Conservation (phyloP, 371 early-diverging fungal genomes). For the Actinomucor elegans region DNA sequence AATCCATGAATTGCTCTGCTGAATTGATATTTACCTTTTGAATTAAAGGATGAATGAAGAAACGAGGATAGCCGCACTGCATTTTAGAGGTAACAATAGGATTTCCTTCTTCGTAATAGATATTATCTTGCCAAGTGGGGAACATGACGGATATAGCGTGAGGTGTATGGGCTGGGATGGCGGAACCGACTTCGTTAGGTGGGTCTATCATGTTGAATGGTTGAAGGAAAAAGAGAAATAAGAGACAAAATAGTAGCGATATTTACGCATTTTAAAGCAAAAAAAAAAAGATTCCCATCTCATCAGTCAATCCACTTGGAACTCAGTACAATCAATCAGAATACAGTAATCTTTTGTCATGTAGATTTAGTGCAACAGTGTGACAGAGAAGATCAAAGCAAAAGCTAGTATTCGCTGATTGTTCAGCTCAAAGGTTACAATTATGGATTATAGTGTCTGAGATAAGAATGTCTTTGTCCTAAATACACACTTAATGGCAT, state of each 20-base stretch:
- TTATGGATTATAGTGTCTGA: too few species aligned
- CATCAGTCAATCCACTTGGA: constrained; percentile 1
- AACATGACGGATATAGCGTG: constrained; percentile 92
- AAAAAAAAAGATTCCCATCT: constrained; percentile 6
- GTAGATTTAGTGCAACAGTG: too few species aligned
- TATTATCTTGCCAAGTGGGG: constrained; percentile 90
- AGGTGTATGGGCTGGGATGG: constrained; percentile 74
- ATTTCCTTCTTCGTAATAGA: constrained; percentile 90
- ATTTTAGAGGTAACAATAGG: constrained; percentile 72
- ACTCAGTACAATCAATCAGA: constrained; percentile 9
- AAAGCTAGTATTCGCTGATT: too few species aligned
- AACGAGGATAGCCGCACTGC: constrained; percentile 92
- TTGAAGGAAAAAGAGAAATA: neutral
- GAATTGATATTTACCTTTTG: constrained; percentile 56
- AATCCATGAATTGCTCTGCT: too few species aligned
- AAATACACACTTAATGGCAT: too few species aligned
- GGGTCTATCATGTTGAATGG: constrained; percentile 20
- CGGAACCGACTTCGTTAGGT: constrained; percentile 55
- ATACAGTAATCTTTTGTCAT: neutral
- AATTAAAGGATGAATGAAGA: constrained; percentile 77
- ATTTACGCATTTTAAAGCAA: too few species aligned
- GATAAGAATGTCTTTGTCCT: too few species aligned
- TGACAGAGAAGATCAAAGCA: too few species aligned
- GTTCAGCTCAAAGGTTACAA: too few species aligned
- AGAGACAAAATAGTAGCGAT: neutral